A percentile compares a stretch with the other conserved stretches of the same genome.
Conservation (phyloP, 2,329 filamentous ascomycete genomes). For the Calonectria pseudoreteaudii region DNA sequence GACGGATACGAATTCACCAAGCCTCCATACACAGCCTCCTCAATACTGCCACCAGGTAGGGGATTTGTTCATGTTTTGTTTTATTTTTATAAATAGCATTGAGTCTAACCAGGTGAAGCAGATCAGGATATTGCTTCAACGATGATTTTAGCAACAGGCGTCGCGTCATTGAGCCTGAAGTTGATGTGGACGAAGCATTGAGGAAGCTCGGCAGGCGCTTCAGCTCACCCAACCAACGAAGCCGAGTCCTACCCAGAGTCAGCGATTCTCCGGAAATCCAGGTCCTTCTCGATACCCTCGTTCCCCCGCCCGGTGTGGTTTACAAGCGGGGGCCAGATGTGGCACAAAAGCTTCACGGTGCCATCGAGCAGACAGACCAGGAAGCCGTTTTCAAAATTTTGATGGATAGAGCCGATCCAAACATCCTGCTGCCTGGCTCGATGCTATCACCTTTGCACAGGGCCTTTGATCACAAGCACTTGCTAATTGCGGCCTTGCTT, state of each 20-base stretch:
- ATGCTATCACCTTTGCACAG: constrained; percentile 44
- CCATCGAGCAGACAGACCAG: constrained; percentile 41
- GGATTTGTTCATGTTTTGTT: background rate
- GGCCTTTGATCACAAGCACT: constrained; percentile 41
- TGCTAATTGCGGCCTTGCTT: constrained; percentile 43
- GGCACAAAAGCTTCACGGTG: constrained; percentile 39
- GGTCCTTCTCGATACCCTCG: constrained; percentile 42
- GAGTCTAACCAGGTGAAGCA: constrained; percentile 25
- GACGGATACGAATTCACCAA: constrained; percentile 41
- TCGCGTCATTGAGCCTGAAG: constrained; percentile 43
- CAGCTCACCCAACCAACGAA: constrained; percentile 37
- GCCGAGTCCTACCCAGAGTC: constrained; percentile 40
- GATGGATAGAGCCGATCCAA: constrained; percentile 40
- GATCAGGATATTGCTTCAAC: constrained; percentile 36
- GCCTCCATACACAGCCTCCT: constrained; percentile 43
- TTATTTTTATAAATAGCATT: background rate
- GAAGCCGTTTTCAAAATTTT: constrained; percentile 41
- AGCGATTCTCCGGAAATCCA: constrained; percentile 45
- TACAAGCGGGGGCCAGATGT: constrained; percentile 36
- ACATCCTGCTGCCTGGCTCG: constrained; percentile 40
- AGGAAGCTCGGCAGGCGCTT: constrained; percentile 40
- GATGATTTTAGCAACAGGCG: constrained; percentile 37
- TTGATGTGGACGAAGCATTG: constrained; percentile 39
- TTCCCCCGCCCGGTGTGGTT: constrained; percentile 35
- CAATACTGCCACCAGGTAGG: constrained; percentile 42